phyloP scores from a whole-genome alignment of 805 yeast genomes.

The Pichia exigua region DNA sequence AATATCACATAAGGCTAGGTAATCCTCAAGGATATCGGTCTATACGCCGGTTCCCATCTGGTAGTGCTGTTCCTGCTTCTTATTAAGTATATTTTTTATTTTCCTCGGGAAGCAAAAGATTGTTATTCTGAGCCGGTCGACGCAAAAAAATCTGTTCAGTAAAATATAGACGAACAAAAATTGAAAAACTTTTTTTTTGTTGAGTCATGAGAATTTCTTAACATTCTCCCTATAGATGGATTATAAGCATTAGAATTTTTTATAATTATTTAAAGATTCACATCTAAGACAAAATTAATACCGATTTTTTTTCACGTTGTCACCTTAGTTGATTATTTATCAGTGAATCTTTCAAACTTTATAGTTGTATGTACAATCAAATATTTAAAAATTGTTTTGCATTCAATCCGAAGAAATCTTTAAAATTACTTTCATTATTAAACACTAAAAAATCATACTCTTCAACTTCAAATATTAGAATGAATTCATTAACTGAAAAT shows the following conservation, averaged over 20 bases:
- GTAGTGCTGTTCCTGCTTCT: no score
- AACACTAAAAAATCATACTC: not conserved
- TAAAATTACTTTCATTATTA: not conserved
- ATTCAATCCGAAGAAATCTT: not conserved
- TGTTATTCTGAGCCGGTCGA: no score
- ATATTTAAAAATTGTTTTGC: not conserved
- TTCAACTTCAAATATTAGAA: conserved; percentile 6
- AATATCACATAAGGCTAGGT: no score
- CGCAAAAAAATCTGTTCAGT: no score
- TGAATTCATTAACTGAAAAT: conserved; percentile 18
- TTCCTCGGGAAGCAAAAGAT: no score
- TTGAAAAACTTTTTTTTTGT: no score
- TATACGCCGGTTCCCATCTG: no score
- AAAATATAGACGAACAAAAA: no score
- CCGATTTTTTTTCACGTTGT: not conserved
- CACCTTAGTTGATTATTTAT: not conserved
- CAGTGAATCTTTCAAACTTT: not conserved
- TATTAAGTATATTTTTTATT: no score
- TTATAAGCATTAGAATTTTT: no score
- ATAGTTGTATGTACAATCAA: not conserved
- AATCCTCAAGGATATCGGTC: no score
- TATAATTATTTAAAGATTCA: not conserved
- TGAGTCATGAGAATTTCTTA: not conserved
- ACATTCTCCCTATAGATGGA: no score
- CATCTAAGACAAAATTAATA: not conserved